Conservation (phyloP, 768 basidiomycete species). For the Termitomyces sp. region DNA sequence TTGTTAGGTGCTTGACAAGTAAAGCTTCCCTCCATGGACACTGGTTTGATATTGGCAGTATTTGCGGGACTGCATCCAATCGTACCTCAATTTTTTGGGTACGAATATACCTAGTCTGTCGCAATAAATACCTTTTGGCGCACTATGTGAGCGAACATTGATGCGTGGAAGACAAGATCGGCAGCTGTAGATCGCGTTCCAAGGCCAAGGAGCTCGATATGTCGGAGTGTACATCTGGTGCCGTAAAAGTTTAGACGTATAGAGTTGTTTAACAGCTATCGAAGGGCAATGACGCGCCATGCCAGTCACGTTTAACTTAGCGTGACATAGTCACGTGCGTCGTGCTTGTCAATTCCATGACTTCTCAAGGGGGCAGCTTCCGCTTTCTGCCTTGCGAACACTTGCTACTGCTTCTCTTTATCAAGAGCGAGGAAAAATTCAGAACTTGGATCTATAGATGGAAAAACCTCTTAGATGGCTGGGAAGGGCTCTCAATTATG, state of each 20-base stretch:
- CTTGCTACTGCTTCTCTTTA: neutral
- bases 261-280: neutral
- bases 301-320: neutral
- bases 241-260: neutral
- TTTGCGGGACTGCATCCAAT: neutral
- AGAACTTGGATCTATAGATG: neutral
- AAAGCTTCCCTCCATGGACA: neutral
- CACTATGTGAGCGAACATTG: neutral
- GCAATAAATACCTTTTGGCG: neutral
- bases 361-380: too few relatives aligned
- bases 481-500: neutral
- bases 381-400: neutral
- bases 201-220: neutral
- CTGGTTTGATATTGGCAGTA: neutral
- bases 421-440: neutral
- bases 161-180: neutral
- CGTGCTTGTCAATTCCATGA: neutral
- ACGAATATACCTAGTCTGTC: neutral
- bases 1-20: neutral
- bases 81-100: neutral
- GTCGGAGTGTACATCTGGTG: neutral
- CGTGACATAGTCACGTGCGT: neutral
- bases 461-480: neutral
- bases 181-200: neutral
- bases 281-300: neutral